A percentile compares a stretch with the other conserved stretches of the same genome.
Conservation (phyloP, 2,329 filamentous ascomycete genomes). For the Trichoderma sp. region DNA sequence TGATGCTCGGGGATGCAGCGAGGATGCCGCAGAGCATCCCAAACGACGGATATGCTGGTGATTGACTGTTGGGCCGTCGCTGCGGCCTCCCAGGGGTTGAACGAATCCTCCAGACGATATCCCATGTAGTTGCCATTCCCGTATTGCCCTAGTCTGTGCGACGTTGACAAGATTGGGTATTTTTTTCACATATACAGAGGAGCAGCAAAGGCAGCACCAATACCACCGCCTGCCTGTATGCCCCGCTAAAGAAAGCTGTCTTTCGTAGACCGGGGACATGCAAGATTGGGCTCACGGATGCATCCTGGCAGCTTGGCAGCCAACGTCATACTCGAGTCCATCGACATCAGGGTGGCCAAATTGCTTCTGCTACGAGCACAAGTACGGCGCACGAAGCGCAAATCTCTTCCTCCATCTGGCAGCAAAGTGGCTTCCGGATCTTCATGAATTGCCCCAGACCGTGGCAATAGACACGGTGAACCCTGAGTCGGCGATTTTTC, state of each 20-base stretch:
- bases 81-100: slow-evolving; percentile 3
- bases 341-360: not conserved
- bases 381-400: not conserved
- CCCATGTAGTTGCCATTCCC: not conserved
- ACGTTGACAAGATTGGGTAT: not conserved
- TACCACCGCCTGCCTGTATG: not conserved
- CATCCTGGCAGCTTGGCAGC: not conserved
- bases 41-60: not conserved
- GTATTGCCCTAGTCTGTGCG: not conserved
- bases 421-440: slow-evolving; percentile 14
- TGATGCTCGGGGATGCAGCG: not conserved
- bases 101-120: not conserved
- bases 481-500: slow-evolving; percentile 3
- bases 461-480: not conserved
- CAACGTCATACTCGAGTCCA: not conserved
- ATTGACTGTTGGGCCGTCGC: not conserved
- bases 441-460: not conserved
- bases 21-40: not conserved
- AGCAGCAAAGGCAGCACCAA: not conserved
- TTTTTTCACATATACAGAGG: not conserved
- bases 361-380: not conserved
- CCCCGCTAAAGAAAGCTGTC: not conserved
- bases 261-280: not conserved
- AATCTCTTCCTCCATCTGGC: not conserved
- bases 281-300: not conserved